Conservation (phyloP, 257 asterid genomes). For the Paulownia fortunei region DNA sequence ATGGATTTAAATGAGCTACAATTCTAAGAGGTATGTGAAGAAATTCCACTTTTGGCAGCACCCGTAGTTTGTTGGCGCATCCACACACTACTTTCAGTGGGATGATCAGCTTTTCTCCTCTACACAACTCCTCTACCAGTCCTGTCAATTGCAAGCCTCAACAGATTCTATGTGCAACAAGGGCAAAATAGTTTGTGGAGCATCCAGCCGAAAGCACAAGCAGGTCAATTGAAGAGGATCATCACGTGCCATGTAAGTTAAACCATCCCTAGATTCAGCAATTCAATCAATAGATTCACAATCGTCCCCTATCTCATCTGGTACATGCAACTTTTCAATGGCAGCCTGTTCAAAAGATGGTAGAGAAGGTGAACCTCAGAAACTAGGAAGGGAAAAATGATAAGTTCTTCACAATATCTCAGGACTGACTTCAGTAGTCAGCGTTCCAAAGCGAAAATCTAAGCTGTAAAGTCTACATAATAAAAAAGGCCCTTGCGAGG, state of each 20-base stretch:
- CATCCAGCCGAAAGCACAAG: constrained; percentile 45
- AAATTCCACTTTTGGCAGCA: not conserved
- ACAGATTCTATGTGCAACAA: constrained; percentile 19
- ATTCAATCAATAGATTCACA: constrained; percentile 42
- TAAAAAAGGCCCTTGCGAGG: not conserved
- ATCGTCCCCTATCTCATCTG: constrained; percentile 81
- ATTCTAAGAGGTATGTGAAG: not conserved
- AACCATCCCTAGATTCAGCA: constrained; percentile 22
- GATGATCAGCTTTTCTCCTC: constrained; percentile 16
- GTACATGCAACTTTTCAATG: constrained; percentile 90
- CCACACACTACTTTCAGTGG: not conserved
- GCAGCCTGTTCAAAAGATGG: constrained; percentile 65
- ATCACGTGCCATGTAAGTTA: constrained; percentile 27
- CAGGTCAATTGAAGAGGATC: constrained; percentile 28
- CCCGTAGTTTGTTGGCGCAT: not conserved
- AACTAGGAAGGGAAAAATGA: not conserved
- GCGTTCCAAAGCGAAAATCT: not conserved
- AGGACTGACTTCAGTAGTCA: not conserved
- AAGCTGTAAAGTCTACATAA: not conserved
- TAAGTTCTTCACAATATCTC: not conserved
- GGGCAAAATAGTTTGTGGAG: constrained; percentile 4
- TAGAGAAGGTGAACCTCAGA: constrained; percentile 1
- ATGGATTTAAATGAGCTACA: not conserved
- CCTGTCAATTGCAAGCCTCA: constrained; percentile 23
- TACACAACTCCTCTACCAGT: not conserved